Percentiles rank a stretch among this genome's conserved stretches.
These are phyloP conservation scores for Punica granatum DNA, from an alignment of 345 rosid genomes.

Conservation along the genomic window DNA sequence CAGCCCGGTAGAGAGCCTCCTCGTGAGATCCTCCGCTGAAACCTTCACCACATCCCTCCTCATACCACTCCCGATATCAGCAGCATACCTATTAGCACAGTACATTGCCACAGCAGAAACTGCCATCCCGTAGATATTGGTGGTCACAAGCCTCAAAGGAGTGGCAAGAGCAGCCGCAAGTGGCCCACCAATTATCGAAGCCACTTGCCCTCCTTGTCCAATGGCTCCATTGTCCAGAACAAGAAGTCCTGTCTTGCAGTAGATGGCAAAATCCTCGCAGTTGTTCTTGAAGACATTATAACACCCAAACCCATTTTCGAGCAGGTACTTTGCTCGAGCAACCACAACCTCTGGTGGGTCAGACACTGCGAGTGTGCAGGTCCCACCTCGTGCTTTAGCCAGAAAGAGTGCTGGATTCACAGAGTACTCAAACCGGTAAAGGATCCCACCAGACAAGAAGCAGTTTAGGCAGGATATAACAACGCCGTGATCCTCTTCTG, in stretches of 20 bases:
- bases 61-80: constrained; percentile 28
- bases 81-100: constrained; percentile 16
- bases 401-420: constrained; percentile 67
- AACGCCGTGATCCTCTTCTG: constrained; percentile 55
- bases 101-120: constrained; percentile 44
- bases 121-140: constrained; percentile 79
- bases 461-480: constrained; percentile 73
- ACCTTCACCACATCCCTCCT: constrained; percentile 72
- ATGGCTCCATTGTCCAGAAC: constrained; percentile 50
- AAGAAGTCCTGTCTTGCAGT: constrained; percentile 76
- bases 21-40: constrained; percentile 61
- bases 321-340: constrained; percentile 69
- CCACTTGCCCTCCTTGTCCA: constrained; percentile 86
- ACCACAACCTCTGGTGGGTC: constrained; percentile 45
- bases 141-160: constrained; percentile 60
- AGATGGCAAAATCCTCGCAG: constrained; percentile 76
- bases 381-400: constrained; percentile 87
- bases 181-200: constrained; percentile 69
- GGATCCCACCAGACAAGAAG: constrained; percentile 72
- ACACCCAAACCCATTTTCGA: constrained; percentile 79
- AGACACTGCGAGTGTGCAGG: constrained; percentile 71
- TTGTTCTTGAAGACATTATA: constrained; percentile 75
- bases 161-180: constrained; percentile 69
- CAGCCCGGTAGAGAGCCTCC: constrained; percentile 46
- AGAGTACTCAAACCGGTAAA: constrained; percentile 68